A percentile compares a stretch with the other conserved stretches of the same genome.
Conservation (phyloP, 306 rosid genomes). For the Fragaria iinumae region DNA sequence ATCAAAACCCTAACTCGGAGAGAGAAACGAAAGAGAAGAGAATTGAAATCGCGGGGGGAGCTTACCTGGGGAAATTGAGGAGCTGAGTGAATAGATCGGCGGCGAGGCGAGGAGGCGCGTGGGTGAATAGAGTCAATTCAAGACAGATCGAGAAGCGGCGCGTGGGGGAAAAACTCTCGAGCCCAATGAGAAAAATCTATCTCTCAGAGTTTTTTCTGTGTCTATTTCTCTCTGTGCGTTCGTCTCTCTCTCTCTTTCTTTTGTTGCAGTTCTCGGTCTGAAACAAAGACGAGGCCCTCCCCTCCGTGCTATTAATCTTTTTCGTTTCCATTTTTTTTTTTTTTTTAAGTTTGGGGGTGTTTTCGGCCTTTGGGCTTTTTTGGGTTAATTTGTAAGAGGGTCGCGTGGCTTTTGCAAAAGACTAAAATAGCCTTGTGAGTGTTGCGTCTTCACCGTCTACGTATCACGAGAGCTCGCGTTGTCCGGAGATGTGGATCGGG, state of each 20-base stretch:
- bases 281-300: no score
- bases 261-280: conserved; percentile 37
- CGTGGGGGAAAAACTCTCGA: conserved; percentile 11
- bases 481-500: no score
- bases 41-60: neutral
- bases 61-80: conserved; percentile 40
- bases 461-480: neutral
- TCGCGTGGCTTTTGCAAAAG: neutral
- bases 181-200: conserved; percentile 21
- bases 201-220: conserved; percentile 5
- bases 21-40: conserved; percentile 2
- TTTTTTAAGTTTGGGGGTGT: no score
- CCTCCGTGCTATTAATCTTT: no score
- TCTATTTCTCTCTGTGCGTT: conserved; percentile 27
- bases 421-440: conserved; percentile 7
- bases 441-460: neutral
- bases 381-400: neutral
- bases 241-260: conserved; percentile 11
- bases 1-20: conserved; percentile 33
- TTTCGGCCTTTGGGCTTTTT: no score
- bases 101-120: conserved; percentile 34
- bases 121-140: conserved; percentile 26
- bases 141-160: conserved; percentile 50
- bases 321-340: no score
- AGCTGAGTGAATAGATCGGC: conserved; percentile 64